phyloP scores from a whole-genome alignment of 495 filamentous ascomycete species.

The Penicillium crystallinum region DNA sequence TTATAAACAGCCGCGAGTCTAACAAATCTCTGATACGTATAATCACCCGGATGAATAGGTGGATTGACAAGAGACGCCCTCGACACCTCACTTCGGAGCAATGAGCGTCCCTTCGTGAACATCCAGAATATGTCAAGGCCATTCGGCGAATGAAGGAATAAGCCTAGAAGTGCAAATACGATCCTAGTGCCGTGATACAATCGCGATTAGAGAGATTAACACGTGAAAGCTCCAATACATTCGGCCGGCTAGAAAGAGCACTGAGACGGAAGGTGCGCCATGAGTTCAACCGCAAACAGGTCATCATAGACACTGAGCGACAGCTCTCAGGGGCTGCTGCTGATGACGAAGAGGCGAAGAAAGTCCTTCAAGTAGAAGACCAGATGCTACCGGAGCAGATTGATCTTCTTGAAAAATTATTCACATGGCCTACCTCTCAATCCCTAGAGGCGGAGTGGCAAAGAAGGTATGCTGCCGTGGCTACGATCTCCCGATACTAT shows the following conservation, averaged over 20 bases:
- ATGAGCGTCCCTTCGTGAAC: constrained; percentile 21
- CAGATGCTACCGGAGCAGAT: constrained; percentile 21
- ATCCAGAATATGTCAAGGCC: constrained; percentile 13
- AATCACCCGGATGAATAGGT: constrained; percentile 31
- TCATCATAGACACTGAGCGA: constrained; percentile 19
- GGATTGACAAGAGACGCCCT: constrained; percentile 31
- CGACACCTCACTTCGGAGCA: constrained; percentile 24
- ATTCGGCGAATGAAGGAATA: neutral
- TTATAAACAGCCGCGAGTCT: constrained; percentile 26
- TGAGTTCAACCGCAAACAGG: constrained; percentile 21
- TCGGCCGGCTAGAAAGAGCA: constrained; percentile 10
- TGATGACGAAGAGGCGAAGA: constrained; percentile 18
- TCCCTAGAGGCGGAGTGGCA: constrained; percentile 28
- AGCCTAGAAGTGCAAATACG: constrained; percentile 2
- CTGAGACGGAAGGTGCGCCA: constrained; percentile 11
- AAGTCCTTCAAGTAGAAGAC: constrained; percentile 16
- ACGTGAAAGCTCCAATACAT: constrained; percentile 14
- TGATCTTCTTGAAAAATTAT: constrained; percentile 21
- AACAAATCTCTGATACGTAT: constrained; percentile 25
- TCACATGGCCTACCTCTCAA: constrained; percentile 24
- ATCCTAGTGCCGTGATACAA: constrained; percentile 3
- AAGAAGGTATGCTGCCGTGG: constrained; percentile 17
- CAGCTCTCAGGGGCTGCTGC: constrained; percentile 19
- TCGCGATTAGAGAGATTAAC: constrained; percentile 9
- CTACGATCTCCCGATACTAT: constrained; percentile 18